These are phyloP conservation scores for Penicillium brevicompactum DNA, from an alignment of 2,329 filamentous ascomycete species.

Conservation along the genomic window DNA sequence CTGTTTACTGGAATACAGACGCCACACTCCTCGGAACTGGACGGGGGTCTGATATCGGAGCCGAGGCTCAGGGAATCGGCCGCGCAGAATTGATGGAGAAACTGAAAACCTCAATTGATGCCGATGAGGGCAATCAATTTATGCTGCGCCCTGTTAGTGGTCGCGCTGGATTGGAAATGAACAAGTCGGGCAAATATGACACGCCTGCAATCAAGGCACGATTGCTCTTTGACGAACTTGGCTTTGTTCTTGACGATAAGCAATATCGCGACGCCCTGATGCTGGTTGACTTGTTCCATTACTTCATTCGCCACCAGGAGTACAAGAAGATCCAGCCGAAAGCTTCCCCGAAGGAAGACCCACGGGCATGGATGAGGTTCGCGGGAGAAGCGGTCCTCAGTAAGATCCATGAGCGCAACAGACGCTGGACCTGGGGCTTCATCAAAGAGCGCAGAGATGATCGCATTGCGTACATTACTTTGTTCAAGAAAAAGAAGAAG, in stretches of 20 bases:
- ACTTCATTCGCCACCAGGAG: constrained; percentile 96
- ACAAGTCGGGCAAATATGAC: constrained; percentile 82
- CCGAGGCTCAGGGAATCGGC: constrained; percentile 59
- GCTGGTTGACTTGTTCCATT: constrained; percentile 98
- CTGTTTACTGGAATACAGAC: constrained; percentile 98
- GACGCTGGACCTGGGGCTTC: constrained; percentile 93
- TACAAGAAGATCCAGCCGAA: constrained; percentile 93
- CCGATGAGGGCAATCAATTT: constrained; percentile 79
- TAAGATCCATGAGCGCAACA: constrained; percentile 94
- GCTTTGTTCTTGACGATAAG: constrained; percentile 94
- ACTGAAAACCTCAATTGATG: constrained; percentile 79
- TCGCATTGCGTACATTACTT: constrained; percentile 80
- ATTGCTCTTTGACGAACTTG: constrained; percentile 93
- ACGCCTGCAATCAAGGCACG: constrained; percentile 86
- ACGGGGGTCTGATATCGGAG: constrained; percentile 66
- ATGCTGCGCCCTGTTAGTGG: constrained; percentile 95
- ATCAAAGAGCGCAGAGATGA: constrained; percentile 92
- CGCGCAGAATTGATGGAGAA: constrained; percentile 77
- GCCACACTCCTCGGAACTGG: constrained; percentile 79
- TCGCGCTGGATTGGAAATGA: constrained; percentile 89
- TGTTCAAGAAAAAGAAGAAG: constrained; percentile 93
- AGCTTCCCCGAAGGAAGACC: constrained; percentile 80
- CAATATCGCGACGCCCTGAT: constrained; percentile 97
- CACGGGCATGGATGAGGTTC: constrained; percentile 88
- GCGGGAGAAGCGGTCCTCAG: constrained; percentile 84